Evolutionary conservation across 352 stramenopile species (phyloP).

Genomic region (Phytophthora nicotianae): DNA sequence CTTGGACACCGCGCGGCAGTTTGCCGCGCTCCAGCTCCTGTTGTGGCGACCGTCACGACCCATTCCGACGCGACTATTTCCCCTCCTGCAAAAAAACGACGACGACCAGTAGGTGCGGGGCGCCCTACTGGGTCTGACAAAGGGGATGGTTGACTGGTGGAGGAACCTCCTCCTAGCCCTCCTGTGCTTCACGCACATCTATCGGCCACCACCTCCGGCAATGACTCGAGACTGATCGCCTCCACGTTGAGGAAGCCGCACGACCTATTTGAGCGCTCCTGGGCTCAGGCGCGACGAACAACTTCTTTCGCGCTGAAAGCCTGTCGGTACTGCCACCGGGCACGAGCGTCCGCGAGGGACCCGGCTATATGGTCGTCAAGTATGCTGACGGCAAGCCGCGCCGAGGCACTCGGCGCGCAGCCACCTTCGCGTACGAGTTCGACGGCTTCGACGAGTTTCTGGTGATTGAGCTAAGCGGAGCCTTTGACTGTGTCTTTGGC

Average conservation of each 20-base stretch:
- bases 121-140: not conserved
- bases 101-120: not conserved
- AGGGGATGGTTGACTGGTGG: not conserved
- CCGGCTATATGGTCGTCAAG: not conserved
- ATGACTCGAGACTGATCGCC: no score
- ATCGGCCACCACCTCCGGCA: not conserved
- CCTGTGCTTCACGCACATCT: not conserved
- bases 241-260: not conserved
- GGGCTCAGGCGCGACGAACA: not conserved
- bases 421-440: not conserved
- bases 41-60: not conserved
- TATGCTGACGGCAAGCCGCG: not conserved
- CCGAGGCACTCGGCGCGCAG: no score
- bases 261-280: not conserved
- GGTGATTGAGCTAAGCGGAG: no score
- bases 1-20: not conserved
- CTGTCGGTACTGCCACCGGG: not conserved
- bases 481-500: no score
- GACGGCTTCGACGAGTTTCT: no score
- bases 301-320: not conserved
- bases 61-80: not conserved
- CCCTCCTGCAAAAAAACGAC: not conserved
- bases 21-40: not conserved
- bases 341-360: not conserved
- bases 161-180: not conserved